phyloP scores from a whole-genome alignment of 192 early-diverging fungal species.

The Coemansia reversa region DNA sequence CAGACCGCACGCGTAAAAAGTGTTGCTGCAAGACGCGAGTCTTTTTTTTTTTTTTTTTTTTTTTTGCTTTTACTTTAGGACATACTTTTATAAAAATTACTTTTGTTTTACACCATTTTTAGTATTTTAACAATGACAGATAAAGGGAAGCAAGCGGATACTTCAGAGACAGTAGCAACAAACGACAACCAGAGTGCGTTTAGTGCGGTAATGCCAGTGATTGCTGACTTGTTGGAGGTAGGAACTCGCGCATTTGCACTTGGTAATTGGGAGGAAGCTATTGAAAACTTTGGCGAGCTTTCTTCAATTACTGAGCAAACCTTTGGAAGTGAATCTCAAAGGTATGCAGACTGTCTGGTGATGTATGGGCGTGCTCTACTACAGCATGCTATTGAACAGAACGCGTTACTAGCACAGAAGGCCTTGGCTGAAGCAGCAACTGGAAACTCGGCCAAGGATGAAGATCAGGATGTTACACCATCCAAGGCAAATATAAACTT shows the following conservation, averaged over 20 bases:
- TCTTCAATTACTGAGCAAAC: conserved; percentile 63
- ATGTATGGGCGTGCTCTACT: conserved; percentile 73
- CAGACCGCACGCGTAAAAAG: neutral
- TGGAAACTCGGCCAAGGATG: conserved; percentile 28
- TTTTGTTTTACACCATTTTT: conserved; percentile 1
- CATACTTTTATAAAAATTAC: neutral
- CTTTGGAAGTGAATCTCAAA: conserved; percentile 60
- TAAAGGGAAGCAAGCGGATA: conserved; percentile 46
- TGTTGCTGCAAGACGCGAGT: neutral
- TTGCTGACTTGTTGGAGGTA: conserved; percentile 58
- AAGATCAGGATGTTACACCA: conserved; percentile 11
- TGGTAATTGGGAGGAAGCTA: conserved; percentile 64
- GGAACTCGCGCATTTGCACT: conserved; percentile 67
- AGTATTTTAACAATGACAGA: conserved; percentile 17
- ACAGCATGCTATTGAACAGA: conserved; percentile 72
- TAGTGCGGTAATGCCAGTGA: conserved; percentile 41
- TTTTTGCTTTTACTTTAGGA: neutral
- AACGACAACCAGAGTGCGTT: conserved; percentile 19
- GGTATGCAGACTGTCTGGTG: conserved; percentile 71
- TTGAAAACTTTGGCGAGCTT: conserved; percentile 67
- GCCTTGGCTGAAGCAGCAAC: conserved; percentile 52
- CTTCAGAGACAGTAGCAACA: conserved; percentile 3
- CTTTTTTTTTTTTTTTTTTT: neutral
- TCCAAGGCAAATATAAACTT: conserved; percentile 61
- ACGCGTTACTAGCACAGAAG: conserved; percentile 67